Evolutionary conservation across 257 asterid species (phyloP).

Genomic region (Ophiorrhiza pumila): DNA sequence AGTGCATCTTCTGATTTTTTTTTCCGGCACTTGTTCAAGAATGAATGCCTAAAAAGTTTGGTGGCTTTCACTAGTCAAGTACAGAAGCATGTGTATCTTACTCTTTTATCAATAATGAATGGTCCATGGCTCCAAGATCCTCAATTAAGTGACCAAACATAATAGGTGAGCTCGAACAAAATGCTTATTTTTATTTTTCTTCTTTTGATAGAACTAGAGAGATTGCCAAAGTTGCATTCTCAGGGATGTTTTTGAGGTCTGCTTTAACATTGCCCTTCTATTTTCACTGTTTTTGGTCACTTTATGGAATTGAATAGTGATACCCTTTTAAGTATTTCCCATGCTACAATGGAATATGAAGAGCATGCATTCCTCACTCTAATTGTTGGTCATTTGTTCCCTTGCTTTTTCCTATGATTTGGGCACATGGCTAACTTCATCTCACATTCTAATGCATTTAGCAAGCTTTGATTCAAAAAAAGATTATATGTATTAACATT

Average conservation of each 20-base stretch:
- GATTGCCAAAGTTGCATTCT: neutral
- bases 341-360: too few relatives aligned
- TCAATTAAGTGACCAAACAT: neutral
- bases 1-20: too few relatives aligned
- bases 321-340: too few relatives aligned
- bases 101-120: neutral
- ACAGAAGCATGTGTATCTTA: neutral
- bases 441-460: too few relatives aligned
- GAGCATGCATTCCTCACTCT: too few relatives aligned
- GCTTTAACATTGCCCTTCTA: too few relatives aligned
- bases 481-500: neutral
- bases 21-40: too few relatives aligned
- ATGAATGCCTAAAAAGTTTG: neutral
- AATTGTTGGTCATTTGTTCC: too few relatives aligned
- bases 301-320: too few relatives aligned
- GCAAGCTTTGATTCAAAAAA: neutral
- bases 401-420: too few relatives aligned
- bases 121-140: constrained; percentile 4
- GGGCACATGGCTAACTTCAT: too few relatives aligned
- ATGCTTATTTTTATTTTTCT: neutral
- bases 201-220: neutral
- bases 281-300: too few relatives aligned
- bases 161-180: neutral
- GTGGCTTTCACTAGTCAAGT: neutral
- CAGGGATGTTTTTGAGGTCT: neutral